Evolutionary conservation across 768 basidiomycete species (phyloP), one percentile per base, ranked within the genome.

Genomic region (Podaxis sp.): DNA sequence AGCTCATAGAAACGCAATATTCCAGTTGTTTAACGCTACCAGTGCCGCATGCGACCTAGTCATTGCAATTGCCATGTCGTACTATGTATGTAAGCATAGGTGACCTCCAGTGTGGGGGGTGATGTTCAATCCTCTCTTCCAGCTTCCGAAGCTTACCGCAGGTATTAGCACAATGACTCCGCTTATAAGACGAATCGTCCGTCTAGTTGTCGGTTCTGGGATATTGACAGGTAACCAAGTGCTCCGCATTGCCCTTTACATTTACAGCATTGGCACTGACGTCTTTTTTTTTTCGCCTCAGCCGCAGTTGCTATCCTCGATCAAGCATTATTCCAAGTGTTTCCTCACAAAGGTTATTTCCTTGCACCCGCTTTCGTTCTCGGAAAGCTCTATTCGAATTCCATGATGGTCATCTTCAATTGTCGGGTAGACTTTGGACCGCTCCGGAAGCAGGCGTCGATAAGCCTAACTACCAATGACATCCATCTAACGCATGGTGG

Each of bases 351-450:
- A 46, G 67, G 64, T 25, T 65, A 60, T 36, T 67, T 66, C 21
- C 55, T 71, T 46, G 53, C 63, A 13, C 65, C 65, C 5, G 55
- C 63, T 10, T 59, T 64, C 40, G 62, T 66, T 44, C 53, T 68
- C 2, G 65, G 67, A 13, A 71, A 71, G 21, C 57, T 69, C 3
- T 71, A 71, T 40, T 67, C 66, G 4, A 70, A 69, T 21, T 54
- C 52, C 35, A 54, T 54, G 52, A 54, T 54, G 52, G 52, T 54
- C 21, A 54, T 54, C 7, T 54, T 54, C 13, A 54, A 54, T 18
- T 54, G 35, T 21, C 37, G 52, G 6, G 18, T 37, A 3, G 52
- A 54, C 21, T 38, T 54, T 7, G 18, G 35, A 23, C 35, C 11
- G 1, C 13, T 21, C 0, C 52, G 52, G 9, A 18, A 54, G 18